Evolutionary conservation across 495 filamentous ascomycete species (phyloP).

Genomic region (Xylaria acuta): DNA sequence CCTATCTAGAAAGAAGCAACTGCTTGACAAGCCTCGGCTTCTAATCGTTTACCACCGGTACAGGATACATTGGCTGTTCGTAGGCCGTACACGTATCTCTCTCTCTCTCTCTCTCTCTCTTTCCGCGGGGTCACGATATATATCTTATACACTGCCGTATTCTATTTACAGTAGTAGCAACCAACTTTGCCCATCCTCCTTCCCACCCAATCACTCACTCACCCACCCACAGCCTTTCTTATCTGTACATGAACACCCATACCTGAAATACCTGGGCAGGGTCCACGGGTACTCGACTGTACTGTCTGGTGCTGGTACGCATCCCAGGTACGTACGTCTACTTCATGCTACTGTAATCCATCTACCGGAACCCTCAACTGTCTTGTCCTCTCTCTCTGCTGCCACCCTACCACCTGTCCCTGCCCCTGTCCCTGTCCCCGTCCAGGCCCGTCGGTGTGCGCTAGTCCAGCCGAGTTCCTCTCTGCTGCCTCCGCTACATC

Average conservation of each 20-base stretch:
- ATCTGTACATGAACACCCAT: too few species aligned
- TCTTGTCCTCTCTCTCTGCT: neutral
- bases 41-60: neutral
- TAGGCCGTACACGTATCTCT: too few species aligned
- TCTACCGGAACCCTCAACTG: neutral
- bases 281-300: too few species aligned
- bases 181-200: neutral
- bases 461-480: neutral
- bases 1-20: too few species aligned
- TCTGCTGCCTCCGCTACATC: neutral
- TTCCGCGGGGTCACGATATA: neutral
- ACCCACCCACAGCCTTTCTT: neutral
- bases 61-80: neutral
- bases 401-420: neutral
- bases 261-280: neutral
- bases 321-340: neutral
- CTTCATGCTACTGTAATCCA: neutral
- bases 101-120: too few species aligned
- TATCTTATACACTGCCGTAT: neutral
- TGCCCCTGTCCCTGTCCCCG: neutral
- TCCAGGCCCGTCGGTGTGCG: neutral
- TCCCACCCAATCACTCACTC: too few species aligned
- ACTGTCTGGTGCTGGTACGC: neutral
- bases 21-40: slow-evolving; percentile 5
- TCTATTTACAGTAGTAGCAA: neutral